Evolutionary conservation across 2,329 filamentous ascomycete species (phyloP).

Genomic region (Fusarium equiseti): DNA sequence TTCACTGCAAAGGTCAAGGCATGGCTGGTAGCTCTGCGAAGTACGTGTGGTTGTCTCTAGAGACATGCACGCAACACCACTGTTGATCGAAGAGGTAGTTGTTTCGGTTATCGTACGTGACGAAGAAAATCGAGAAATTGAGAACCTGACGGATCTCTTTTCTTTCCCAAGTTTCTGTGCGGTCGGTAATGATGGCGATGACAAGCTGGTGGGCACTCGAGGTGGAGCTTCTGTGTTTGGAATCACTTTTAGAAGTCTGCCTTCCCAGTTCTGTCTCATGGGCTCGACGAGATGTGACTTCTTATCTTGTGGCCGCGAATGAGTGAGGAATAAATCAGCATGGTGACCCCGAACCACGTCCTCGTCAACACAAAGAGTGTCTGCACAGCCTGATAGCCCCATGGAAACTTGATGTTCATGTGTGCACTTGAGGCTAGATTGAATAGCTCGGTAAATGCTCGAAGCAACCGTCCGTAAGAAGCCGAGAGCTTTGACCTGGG

Average conservation of each 20-base stretch:
- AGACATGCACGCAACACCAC: too few relatives aligned
- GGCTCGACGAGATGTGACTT: too few relatives aligned
- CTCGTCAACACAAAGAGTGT: not conserved
- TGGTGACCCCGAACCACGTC: not conserved
- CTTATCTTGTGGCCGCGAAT: not conserved
- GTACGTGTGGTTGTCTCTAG: fast-evolving
- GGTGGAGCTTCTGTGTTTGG: not conserved
- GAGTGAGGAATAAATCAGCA: not conserved
- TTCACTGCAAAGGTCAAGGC: not conserved
- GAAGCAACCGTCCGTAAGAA: not conserved
- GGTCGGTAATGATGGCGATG: too few relatives aligned
- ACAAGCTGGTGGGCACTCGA: too few relatives aligned
- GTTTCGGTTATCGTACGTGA: not conserved
- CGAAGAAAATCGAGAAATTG: not conserved
- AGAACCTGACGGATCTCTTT: not conserved
- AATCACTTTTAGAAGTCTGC: not conserved
- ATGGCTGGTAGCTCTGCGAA: not conserved
- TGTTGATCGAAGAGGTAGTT: not conserved
- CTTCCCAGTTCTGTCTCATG: not conserved
- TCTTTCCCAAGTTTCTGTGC: not conserved
- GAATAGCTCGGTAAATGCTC: not conserved
- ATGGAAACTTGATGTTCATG: not conserved
- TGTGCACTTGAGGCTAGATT: not conserved
- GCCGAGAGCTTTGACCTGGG: not conserved
- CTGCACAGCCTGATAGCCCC: not conserved